phyloP scores from a whole-genome alignment of 1,139 yeast species.

The Geotrichum klebahnii region DNA sequence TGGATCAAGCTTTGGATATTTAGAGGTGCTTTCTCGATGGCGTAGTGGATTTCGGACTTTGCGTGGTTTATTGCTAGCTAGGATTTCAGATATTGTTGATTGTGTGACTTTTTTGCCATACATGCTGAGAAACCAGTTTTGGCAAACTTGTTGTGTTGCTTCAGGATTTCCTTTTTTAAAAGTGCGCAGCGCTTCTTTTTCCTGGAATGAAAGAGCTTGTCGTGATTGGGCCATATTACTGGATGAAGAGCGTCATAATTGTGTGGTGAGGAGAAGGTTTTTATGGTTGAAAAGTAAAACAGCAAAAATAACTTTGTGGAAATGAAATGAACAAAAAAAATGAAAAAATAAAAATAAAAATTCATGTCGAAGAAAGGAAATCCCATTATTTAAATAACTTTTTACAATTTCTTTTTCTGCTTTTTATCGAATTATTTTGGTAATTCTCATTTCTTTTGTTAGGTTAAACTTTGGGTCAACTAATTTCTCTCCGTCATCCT shows the following conservation, averaged over 20 bases:
- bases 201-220: conserved; percentile 16
- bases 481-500: too few relatives aligned
- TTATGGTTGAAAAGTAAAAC: not conserved
- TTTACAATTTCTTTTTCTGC: not conserved
- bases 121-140: conserved; percentile 7
- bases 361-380: too few relatives aligned
- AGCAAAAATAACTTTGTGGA: not conserved
- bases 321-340: not conserved
- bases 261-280: not conserved
- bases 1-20: conserved; percentile 15
- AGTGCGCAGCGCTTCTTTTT: conserved; percentile 10
- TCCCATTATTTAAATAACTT: conserved; percentile 3
- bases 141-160: conserved; percentile 16
- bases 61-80: conserved; percentile 10
- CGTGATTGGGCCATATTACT: conserved; percentile 8
- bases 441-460: too few relatives aligned
- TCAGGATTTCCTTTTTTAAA: conserved; percentile 7
- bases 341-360: too few relatives aligned
- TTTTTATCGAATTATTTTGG: not conserved
- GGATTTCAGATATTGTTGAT: conserved; percentile 15
- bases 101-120: conserved; percentile 12
- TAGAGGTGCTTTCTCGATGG: conserved; percentile 14
- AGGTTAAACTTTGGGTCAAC: too few relatives aligned
- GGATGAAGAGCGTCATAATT: not conserved
- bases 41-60: conserved; percentile 12